Evolutionary conservation across 2,329 filamentous ascomycete species (phyloP).

Genomic region (Graphiopsis chlorocephala): DNA sequence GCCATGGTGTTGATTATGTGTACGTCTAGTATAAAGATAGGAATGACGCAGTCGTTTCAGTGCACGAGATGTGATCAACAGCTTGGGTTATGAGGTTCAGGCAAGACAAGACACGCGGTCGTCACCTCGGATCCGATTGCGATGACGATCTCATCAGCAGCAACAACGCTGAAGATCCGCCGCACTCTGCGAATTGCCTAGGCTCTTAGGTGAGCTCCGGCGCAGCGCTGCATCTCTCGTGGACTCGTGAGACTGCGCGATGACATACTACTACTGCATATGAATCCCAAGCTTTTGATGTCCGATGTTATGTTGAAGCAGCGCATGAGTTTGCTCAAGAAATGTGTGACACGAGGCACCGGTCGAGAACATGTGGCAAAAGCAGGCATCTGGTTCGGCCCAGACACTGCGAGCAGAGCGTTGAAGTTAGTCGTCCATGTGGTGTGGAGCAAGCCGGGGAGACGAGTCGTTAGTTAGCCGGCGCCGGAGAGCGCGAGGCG

Average conservation of each 20-base stretch:
- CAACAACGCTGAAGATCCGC: neutral
- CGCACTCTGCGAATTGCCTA: neutral
- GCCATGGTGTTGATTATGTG: slow-evolving; percentile 21
- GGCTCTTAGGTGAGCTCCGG: neutral
- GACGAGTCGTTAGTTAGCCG: neutral
- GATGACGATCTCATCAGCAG: slow-evolving; percentile 2
- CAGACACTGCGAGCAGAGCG: neutral
- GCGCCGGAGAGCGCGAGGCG: neutral
- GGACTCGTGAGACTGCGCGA: neutral
- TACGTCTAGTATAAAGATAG: neutral
- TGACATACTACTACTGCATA: neutral
- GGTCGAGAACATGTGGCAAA: neutral
- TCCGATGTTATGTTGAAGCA: neutral
- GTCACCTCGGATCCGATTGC: neutral
- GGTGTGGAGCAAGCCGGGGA: neutral
- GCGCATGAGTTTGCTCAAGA: neutral
- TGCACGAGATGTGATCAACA: neutral
- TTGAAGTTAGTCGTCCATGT: neutral
- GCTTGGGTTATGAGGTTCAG: neutral
- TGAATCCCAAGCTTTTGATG: neutral
- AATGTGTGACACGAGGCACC: neutral
- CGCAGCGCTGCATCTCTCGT: neutral
- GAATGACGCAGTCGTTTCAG: neutral
- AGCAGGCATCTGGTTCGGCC: neutral
- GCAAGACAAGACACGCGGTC: neutral